These are phyloP conservation scores for Golubevia sp. DNA, from an alignment of 1,284 basidiomycete species.

Conservation along the genomic window DNA sequence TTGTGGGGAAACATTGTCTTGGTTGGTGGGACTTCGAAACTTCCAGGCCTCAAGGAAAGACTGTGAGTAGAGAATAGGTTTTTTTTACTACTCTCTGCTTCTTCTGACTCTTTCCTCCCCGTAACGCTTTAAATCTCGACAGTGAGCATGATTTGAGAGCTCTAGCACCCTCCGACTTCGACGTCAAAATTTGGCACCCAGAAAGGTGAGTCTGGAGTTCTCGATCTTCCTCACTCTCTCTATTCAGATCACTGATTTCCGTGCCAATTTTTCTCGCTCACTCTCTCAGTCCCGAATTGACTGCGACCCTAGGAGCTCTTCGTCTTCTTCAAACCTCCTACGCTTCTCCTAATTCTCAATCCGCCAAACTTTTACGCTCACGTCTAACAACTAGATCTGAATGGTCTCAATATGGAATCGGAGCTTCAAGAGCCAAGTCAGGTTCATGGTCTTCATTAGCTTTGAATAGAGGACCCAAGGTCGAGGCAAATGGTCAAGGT, in stretches of 20 bases:
- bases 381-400: background rate
- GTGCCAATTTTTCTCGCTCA: too few relatives aligned
- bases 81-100: too few relatives aligned
- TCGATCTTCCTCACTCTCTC: slow-evolving; percentile 3
- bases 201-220: slow-evolving; percentile 69
- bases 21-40: slow-evolving; percentile 27
- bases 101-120: too few relatives aligned
- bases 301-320: background rate
- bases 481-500: background rate
- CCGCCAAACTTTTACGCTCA: background rate
- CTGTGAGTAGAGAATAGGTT: slow-evolving; percentile 16
- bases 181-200: slow-evolving; percentile 74
- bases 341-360: background rate
- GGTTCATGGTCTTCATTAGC: background rate
- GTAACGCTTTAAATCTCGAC: too few relatives aligned
- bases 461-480: background rate
- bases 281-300: background rate
- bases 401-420: background rate
- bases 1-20: slow-evolving; percentile 49
- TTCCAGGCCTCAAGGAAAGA: slow-evolving; percentile 22
- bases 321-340: background rate
- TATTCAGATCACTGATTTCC: too few relatives aligned
- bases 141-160: slow-evolving; percentile 71
- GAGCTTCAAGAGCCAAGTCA: background rate
- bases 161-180: slow-evolving; percentile 77